Base-by-base conservation (phyloP, 2,329 filamentous ascomycete species). In the Verticillium dahliae region DNA sequence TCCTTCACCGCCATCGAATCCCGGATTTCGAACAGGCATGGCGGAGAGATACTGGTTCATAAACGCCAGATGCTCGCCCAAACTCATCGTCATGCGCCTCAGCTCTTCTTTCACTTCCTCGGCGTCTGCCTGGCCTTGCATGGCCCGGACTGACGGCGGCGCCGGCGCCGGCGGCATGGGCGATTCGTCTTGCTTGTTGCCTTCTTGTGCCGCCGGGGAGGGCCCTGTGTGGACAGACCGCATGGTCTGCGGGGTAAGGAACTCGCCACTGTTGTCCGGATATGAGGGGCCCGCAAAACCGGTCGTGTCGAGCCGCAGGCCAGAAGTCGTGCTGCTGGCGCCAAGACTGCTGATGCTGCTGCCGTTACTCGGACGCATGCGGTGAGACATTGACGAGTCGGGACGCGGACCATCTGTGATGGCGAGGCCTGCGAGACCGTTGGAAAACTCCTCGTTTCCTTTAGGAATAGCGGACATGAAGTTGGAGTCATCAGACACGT, bases 401-500 rank as follows among this genome's bases (percentile, higher is more conserved):
- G 45, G 45, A 10, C 45, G 41, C 22, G 58, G 55, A 50, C 61
- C 64, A 2, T 63, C 65, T 4, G 68, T 65, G 14, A 73, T 65
- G 57, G 69, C 68, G 35, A 74, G 64, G 39, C 75, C 72, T 4
- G 69, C 71, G 39, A 76, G 68, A 11, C 73, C 70, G 22, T 69
- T 72, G 14, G 65, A 15, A 18, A 68, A 65, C 9, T 67, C 67
- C 18, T 65, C 63, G 52, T 65, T 67, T 38, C 65, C 68, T 56
- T 65, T 66, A 41, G 66, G 68, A 7, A 76, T 65, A n/a, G 70
- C 70, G 6, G 68, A 62, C 3, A 80, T 76, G 62, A 79, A 81
- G 33, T 82, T 78, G 7, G 81, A 83, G 62, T 85, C 83, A 63
- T 87, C 85, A 1, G 83, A 83, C 10, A 87, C 80, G 67, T 87